These are phyloP conservation scores for Cercospora nicotianae DNA, from an alignment of 2,329 filamentous ascomycete genomes.

Conservation along the genomic window DNA sequence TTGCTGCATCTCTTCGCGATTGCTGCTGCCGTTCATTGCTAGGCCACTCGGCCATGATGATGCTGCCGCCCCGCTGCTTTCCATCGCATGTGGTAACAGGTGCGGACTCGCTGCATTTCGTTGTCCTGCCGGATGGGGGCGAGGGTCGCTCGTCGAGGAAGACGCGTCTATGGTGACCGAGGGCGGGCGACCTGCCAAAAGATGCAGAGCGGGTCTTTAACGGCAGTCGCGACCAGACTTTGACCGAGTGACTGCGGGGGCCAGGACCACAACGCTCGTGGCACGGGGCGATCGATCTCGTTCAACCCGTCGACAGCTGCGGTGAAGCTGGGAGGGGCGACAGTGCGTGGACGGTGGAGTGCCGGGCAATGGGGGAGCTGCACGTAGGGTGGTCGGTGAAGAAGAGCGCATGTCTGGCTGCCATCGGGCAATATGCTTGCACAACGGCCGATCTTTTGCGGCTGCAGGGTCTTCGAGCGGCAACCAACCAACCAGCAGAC, in stretches of 20 bases:
- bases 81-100: conserved; percentile 23
- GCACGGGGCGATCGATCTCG: not conserved
- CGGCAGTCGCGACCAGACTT: conserved; percentile 8
- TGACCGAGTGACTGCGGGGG: not conserved
- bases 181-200: not conserved
- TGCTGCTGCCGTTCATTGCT: conserved; percentile 16
- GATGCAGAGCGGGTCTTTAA: conserved; percentile 1
- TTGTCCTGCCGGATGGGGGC: not conserved
- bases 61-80: conserved; percentile 16
- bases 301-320: not conserved
- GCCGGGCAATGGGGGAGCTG: not conserved
- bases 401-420: not conserved
- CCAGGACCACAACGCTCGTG: not conserved
- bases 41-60: conserved; percentile 9
- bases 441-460: not conserved
- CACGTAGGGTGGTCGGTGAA: conserved; percentile 1
- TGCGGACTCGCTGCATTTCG: conserved; percentile 20
- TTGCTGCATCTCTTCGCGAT: conserved; percentile 10
- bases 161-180: conserved; percentile 5
- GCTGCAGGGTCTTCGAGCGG: not conserved
- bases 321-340: not conserved
- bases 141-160: conserved; percentile 1
- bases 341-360: not conserved
- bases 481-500: not conserved
- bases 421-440: conserved; percentile 1